phyloP scores from a whole-genome alignment of 2,329 filamentous ascomycete species.

The Davidsoniella virescens region DNA sequence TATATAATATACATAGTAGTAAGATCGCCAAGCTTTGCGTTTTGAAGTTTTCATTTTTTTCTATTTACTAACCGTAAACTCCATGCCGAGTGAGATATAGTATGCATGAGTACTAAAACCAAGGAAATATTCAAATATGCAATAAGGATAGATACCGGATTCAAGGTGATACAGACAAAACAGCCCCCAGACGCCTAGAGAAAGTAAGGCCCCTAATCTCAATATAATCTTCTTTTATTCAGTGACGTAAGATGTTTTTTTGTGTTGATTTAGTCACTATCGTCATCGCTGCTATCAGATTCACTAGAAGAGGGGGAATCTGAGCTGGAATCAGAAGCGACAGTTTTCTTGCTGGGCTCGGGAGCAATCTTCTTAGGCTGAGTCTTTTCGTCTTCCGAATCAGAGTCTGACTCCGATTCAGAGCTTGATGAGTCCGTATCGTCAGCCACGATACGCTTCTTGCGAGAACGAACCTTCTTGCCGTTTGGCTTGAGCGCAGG shows the following conservation, averaged over 20 bases:
- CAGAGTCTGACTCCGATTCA: conserved; percentile 19
- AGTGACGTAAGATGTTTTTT: too few relatives aligned
- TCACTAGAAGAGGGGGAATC: too few relatives aligned
- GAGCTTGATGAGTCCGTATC: conserved; percentile 20
- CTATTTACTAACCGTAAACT: background rate
- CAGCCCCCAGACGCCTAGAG: background rate
- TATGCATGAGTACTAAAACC: background rate
- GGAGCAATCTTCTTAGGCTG: too few relatives aligned
- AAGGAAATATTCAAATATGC: background rate
- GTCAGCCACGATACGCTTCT: conserved; percentile 15
- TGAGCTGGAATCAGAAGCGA: too few relatives aligned
- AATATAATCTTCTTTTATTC: too few relatives aligned
- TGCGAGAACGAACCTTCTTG: conserved; percentile 21
- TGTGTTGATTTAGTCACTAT: conserved; percentile 6
- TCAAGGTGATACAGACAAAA: background rate
- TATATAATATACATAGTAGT: background rate
- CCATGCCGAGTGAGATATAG: background rate
- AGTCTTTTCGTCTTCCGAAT: conserved; percentile 14
- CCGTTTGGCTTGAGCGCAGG: conserved; percentile 18
- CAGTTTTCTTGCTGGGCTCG: too few relatives aligned
- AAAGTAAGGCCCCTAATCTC: background rate
- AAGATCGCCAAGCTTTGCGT: background rate
- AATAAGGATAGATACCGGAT: too few relatives aligned
- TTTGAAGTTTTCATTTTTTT: too few relatives aligned
- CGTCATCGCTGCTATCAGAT: background rate